phyloP scores from a whole-genome alignment of 78 protist genomes.

The Dictyostelium citrinum region DNA sequence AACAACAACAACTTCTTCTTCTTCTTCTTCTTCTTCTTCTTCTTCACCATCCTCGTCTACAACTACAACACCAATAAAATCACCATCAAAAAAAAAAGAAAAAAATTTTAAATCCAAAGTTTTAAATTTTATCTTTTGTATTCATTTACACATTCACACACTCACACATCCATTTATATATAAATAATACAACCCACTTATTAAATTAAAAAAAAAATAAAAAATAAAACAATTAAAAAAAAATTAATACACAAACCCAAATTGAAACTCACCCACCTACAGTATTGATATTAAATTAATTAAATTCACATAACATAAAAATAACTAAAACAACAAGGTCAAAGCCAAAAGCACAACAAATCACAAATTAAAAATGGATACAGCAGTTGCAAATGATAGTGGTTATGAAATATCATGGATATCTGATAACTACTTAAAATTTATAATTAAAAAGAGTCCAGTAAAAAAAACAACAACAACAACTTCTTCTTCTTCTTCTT shows the following conservation, averaged over 20 bases:
- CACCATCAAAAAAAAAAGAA: neutral
- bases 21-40: too few relatives aligned
- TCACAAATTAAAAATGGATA: neutral
- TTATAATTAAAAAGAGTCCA: conserved; percentile 21
- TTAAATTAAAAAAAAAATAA: neutral
- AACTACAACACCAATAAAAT: neutral
- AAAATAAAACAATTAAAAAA: neutral
- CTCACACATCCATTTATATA: neutral
- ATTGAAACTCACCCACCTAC: neutral
- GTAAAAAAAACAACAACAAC: neutral
- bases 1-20: neutral
- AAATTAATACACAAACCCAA: neutral
- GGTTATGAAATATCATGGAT: conserved; percentile 37
- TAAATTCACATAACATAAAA: neutral
- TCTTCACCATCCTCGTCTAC: too few relatives aligned
- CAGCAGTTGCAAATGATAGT: neutral
- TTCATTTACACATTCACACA: neutral
- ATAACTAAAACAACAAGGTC: neutral
- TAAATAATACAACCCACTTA: neutral
- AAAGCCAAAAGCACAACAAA: neutral
- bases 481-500: too few relatives aligned
- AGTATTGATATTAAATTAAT: neutral
- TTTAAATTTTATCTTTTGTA: neutral
- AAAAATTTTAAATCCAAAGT: neutral
- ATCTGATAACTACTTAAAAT: conserved; percentile 44